Evolutionary conservation across 108 stramenopile genomes (phyloP), one percentile per base, ranked within the genome.

Genomic region (Nannochloropsis salina): DNA sequence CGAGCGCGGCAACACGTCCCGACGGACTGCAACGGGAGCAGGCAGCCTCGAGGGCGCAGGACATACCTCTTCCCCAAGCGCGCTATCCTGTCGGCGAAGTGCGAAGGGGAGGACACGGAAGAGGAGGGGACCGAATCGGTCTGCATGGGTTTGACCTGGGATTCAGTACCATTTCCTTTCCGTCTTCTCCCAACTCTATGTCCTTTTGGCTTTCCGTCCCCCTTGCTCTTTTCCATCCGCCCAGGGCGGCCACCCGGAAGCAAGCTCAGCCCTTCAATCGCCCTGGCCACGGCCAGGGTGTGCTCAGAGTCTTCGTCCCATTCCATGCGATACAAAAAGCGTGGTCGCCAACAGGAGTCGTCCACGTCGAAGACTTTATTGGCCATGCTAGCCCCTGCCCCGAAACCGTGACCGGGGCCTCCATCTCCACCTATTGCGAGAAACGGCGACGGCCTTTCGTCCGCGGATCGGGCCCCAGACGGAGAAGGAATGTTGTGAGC

Each of bases 271-370:
- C 6, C 20, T 74, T 74, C 61, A 15, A 74, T 74, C 3, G n/a
- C n/a, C 20, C n/a, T n/a, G n/a, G 6, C 61, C 15, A n/a, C 61
- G n/a, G 61, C 61, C n/a, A 15, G 20, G 2, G 61, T 74, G n/a
- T 74, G 20, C 61, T 4, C 15, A 8, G 61, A 4, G 61, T 15
- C n/a, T n/a, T 74, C 61, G 61, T 74, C 61, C 61, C 61, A 74
- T n/a, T 74, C 61, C 61, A 74, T 74, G 20, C 61, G 61, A 74
- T 74, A 74, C 61, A 74, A 4, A 74, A 74, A 74, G 15, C 61
- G 61, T n/a, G 61, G 61, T n/a, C 15, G n/a, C 61, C 61, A 74
- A n/a, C 20, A 4, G 1, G 8, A 3, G n/a, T 15, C 15, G n/a
- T 15, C 61, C 1, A n/a, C 61, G n/a, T 74, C 61, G 15, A 74